These are phyloP conservation scores for Pseudonitzschia pungens DNA, from an alignment of 108 stramenopile genomes.

Conservation along the genomic window DNA sequence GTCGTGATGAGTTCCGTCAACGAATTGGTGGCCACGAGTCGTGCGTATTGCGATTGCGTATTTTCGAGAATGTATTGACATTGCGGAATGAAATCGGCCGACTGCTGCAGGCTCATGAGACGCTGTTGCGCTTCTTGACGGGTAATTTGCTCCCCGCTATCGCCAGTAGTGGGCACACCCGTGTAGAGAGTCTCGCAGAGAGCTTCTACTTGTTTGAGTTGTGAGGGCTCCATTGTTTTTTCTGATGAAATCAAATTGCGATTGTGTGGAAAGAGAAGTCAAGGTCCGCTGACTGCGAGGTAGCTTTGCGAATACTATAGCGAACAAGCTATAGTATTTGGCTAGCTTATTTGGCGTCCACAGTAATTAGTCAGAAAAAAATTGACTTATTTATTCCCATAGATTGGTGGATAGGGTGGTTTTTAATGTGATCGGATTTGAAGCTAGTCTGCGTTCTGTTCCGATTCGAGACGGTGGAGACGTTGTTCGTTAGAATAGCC, in stretches of 20 bases:
- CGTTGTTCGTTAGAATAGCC: too few species aligned
- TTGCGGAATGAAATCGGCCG: constrained; percentile 95
- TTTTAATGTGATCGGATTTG: neutral
- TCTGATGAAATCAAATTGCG: too few species aligned
- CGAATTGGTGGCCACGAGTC: constrained; percentile 89
- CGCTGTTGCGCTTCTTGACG: constrained; percentile 84
- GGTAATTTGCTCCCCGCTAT: constrained; percentile 54
- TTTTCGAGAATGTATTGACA: constrained; percentile 97
- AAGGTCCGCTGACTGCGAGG: neutral
- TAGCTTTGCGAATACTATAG: neutral
- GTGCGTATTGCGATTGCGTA: constrained; percentile 87
- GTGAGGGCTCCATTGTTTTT: constrained; percentile 82
- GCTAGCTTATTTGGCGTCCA: neutral
- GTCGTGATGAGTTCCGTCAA: constrained; percentile 91
- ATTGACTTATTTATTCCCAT: neutral
- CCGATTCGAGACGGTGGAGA: too few species aligned
- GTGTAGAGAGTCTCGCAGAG: constrained; percentile 95
- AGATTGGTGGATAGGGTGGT: neutral
- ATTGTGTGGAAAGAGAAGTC: neutral
- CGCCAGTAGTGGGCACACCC: constrained; percentile 53
- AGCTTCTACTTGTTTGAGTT: constrained; percentile 91
- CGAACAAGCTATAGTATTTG: neutral
- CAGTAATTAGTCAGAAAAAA: neutral
- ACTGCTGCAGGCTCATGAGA: constrained; percentile 88
- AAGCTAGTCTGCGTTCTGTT: neutral